phyloP scores from a whole-genome alignment of 805 yeast species.

The Scheffersomyces amazonensis region DNA sequence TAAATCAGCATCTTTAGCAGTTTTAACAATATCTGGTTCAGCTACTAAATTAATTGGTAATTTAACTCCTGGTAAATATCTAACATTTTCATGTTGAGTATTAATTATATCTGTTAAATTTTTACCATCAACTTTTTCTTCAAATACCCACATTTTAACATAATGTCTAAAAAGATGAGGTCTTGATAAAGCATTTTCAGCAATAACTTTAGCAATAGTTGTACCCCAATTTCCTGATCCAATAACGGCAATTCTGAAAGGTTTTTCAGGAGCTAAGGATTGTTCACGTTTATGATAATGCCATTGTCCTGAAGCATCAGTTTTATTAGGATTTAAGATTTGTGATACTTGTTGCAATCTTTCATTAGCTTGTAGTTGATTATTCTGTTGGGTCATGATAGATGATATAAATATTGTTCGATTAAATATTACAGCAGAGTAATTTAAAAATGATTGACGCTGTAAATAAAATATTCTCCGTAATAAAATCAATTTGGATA shows the following conservation, averaged over 20 bases:
- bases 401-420: too few relatives aligned
- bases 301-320: conserved; percentile 1
- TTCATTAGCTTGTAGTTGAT: conserved; percentile 11
- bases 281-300: conserved; percentile 8
- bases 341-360: conserved; percentile 29
- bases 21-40: conserved; percentile 34
- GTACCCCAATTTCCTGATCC: conserved; percentile 51
- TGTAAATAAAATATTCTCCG: too few relatives aligned
- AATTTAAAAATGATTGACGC: too few relatives aligned
- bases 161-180: conserved; percentile 35
- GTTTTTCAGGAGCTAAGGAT: conserved; percentile 16
- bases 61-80: conserved; percentile 41
- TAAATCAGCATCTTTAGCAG: conserved; percentile 41
- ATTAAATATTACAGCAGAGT: too few relatives aligned
- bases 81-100: conserved; percentile 41
- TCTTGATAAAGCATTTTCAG: conserved; percentile 40
- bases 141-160: conserved; percentile 46
- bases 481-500: too few relatives aligned
- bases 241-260: conserved; percentile 38
- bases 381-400: not conserved
- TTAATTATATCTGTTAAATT: conserved; percentile 44
- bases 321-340: conserved; percentile 18
- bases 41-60: conserved; percentile 42
- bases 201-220: conserved; percentile 43
- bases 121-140: conserved; percentile 38